phyloP scores from a whole-genome alignment of 495 filamentous ascomycete genomes.

The Aspergillus baeticus region DNA sequence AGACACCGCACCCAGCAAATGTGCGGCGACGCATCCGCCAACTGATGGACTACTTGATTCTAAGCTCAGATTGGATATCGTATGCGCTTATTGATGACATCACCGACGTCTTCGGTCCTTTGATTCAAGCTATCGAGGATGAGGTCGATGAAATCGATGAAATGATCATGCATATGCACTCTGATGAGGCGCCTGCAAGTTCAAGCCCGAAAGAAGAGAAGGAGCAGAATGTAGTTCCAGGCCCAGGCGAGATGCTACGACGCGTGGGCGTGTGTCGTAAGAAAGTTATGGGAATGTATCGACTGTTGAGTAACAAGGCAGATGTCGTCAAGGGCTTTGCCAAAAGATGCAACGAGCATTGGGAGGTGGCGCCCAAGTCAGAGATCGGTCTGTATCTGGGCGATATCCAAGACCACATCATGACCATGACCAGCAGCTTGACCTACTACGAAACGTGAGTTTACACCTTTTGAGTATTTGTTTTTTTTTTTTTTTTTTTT shows the following conservation, averaged over 20 bases:
- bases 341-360: conserved; percentile 98
- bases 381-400: conserved; percentile 96
- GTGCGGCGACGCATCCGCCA: conserved; percentile 91
- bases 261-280: conserved; percentile 91
- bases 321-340: conserved; percentile 99
- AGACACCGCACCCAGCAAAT: conserved; percentile 92
- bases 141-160: conserved; percentile 91
- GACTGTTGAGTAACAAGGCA: conserved; percentile 92
- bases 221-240: conserved; percentile 25
- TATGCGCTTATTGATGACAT: conserved; percentile 98
- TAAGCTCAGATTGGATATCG: conserved; percentile 96
- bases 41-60: conserved; percentile 87
- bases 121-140: conserved; percentile 84
- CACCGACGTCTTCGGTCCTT: conserved; percentile 88
- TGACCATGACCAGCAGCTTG: conserved; percentile 95
- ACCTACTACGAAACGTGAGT: conserved; percentile 93
- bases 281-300: conserved; percentile 93
- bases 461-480: neutral
- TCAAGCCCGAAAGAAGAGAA: conserved; percentile 35
- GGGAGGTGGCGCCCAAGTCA: conserved; percentile 90
- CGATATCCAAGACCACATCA: conserved; percentile 97
- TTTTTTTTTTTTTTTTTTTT: neutral
- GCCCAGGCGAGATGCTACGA: conserved; percentile 79
- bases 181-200: conserved; percentile 35
- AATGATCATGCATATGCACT: conserved; percentile 73